Evolutionary conservation across 768 basidiomycete genomes (phyloP).

Genomic region (Termitomyces sp.): DNA sequence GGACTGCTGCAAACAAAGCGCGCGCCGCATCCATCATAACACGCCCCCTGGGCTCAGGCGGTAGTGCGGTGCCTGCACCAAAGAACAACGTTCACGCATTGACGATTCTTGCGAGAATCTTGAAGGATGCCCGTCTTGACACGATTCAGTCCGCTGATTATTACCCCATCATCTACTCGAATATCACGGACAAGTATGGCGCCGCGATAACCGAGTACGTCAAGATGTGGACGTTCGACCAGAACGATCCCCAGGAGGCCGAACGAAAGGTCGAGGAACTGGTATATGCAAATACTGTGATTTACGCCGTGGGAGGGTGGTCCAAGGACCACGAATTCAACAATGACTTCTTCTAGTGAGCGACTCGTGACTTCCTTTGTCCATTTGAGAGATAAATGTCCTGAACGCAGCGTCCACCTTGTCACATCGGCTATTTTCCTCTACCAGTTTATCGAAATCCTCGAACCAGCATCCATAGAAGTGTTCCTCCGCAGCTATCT

Average conservation of each 20-base stretch:
- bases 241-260: conserved; percentile 29
- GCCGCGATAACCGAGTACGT: conserved; percentile 36
- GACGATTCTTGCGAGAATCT: conserved; percentile 48
- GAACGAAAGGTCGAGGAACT: conserved; percentile 62
- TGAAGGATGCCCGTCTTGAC: conserved; percentile 41
- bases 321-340: conserved; percentile 35
- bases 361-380: not conserved
- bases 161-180: conserved; percentile 23
- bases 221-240: conserved; percentile 38
- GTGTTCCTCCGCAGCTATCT: conserved; percentile 60
- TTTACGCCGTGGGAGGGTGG: conserved; percentile 56
- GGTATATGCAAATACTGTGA: conserved; percentile 45
- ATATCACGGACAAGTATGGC: conserved; percentile 30
- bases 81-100: conserved; percentile 36
- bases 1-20: conserved; percentile 3
- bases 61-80: not conserved
- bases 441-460: conserved; percentile 37
- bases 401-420: conserved; percentile 47
- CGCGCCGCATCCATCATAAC: conserved; percentile 6
- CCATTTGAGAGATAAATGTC: not conserved
- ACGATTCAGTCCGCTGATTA: conserved; percentile 9
- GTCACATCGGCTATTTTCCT: conserved; percentile 65
- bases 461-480: conserved; percentile 38
- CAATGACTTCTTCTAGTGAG: conserved; percentile 42
- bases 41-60: conserved; percentile 1